phyloP scores from a whole-genome alignment of 108 stramenopile species.

The Cyclotella cryptica region DNA sequence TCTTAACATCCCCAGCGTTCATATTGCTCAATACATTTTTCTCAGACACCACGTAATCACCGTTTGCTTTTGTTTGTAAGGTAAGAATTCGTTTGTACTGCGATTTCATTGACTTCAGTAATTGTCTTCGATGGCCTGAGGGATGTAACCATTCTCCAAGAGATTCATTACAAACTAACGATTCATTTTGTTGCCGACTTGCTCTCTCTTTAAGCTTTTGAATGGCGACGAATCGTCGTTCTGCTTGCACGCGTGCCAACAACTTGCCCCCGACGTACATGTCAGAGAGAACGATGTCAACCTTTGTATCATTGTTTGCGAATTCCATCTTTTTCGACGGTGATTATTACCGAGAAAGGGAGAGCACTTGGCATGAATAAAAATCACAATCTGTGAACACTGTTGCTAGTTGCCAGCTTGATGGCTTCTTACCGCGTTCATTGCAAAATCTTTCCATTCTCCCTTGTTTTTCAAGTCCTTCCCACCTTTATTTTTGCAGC shows the following conservation, averaged over 20 bases:
- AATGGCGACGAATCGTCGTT: conserved; percentile 33
- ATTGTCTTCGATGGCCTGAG: conserved; percentile 6
- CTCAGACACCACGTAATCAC: conserved; percentile 26
- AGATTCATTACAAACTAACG: not conserved
- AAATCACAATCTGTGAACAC: not conserved
- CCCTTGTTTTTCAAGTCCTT: conserved; percentile 51
- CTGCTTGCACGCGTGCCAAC: conserved; percentile 48
- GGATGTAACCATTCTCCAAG: not conserved
- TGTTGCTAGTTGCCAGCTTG: too few relatives aligned
- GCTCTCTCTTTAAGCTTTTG: conserved; percentile 28
- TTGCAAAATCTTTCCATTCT: conserved; percentile 53
- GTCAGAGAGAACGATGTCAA: conserved; percentile 43
- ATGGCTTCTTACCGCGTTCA: conserved; percentile 22
- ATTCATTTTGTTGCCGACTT: conserved; percentile 1
- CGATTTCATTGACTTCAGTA: not conserved
- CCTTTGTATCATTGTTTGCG: conserved; percentile 49
- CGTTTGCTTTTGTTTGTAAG: conserved; percentile 22
- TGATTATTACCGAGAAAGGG: not conserved
- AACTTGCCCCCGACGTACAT: conserved; percentile 48
- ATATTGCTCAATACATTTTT: conserved; percentile 32
- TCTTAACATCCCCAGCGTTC: conserved; percentile 33
- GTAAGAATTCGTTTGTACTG: conserved; percentile 33
- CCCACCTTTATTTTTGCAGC: conserved; percentile 13
- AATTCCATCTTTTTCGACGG: conserved; percentile 41
- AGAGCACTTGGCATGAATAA: not conserved